Evolutionary conservation across 75 land plant species (phyloP), one percentile per base, ranked within the genome.

Genomic region (Cryptomeria japonica): DNA sequence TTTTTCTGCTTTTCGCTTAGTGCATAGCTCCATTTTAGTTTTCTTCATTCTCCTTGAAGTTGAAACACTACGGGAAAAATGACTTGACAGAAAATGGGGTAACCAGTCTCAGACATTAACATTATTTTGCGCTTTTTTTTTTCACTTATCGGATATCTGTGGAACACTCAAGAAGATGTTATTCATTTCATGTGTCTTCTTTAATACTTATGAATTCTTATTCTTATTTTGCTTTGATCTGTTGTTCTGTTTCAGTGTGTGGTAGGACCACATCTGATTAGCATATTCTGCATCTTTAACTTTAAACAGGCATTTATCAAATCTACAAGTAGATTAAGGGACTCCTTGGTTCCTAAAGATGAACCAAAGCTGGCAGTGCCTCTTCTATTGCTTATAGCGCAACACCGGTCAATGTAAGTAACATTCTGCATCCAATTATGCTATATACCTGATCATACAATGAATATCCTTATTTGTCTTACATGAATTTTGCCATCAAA

Each of bases 361-460:
- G 99, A 97, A 88, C 97, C 97, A 25, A 98, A 98, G 88, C 88
- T 96, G 86, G 99, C 99, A 56, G 87, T 98, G 75, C 99, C 99
- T 46, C 94, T 98, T 88, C 83, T 98, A 86, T 84, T 97, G 58
- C 94, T 98, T 58, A 96, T 98, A 87, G 97, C 99, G 25, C 99
- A 98, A 85, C 96, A 98, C 84, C 96, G 99, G 84, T 96, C 99
- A 46, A 87, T 93, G 99, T 98, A 64, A 47, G 39, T 87, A 82
- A 70, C 14, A 39, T 46, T 31, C 46, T 55, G 36, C n/a, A 46
- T 11, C 1, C 15, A 44, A 46, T 82, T 44, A 2, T 2, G 5
- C 85, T 76, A n/a, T 0, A 39, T 14, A 86, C 41, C 4, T 12
- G 16, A 39, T 73, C 86, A 46, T 44, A 44, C 13, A 28, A 82